phyloP scores from a whole-genome alignment of 331 rosid genomes.

The Quercus lobata region DNA sequence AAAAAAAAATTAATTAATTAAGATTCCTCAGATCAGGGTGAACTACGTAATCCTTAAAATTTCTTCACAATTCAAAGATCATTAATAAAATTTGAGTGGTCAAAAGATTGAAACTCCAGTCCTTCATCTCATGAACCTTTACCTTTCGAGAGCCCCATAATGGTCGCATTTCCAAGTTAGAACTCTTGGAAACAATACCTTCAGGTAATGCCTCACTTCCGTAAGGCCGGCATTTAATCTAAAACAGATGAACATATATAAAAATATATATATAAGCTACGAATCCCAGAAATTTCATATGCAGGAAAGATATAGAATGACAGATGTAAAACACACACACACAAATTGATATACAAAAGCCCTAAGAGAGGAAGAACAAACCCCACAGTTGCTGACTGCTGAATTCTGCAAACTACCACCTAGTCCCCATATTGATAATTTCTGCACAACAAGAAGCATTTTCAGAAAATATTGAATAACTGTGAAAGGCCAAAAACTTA shows the following conservation, averaged over 20 bases:
- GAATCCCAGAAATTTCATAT: background rate
- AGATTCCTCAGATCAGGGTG: background rate
- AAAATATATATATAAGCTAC: slow-evolving; percentile 12
- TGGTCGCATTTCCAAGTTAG: slow-evolving; percentile 60
- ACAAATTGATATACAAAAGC: background rate
- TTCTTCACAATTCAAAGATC: background rate
- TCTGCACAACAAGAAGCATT: slow-evolving; percentile 28
- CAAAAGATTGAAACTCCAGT: background rate
- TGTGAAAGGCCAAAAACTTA: background rate
- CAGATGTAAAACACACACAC: background rate
- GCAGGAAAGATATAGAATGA: background rate
- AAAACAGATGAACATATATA: slow-evolving; percentile 35
- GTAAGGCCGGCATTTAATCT: slow-evolving; percentile 59
- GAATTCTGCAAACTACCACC: slow-evolving; percentile 18
- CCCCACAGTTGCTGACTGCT: slow-evolving; percentile 59
- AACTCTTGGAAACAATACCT: slow-evolving; percentile 60
- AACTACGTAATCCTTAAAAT: background rate
- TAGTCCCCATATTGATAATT: slow-evolving; percentile 34
- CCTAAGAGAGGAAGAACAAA: slow-evolving; percentile 22
- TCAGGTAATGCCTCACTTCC: slow-evolving; percentile 80
- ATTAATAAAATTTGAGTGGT: background rate
- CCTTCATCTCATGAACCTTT: background rate
- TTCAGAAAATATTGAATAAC: background rate
- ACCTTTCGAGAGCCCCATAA: slow-evolving; percentile 51
- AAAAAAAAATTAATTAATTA: background rate